Evolutionary conservation across 176 grass and related monocot genomes (phyloP), one percentile per base, ranked within the genome.

Genomic region (Aegilops bicornis): DNA sequence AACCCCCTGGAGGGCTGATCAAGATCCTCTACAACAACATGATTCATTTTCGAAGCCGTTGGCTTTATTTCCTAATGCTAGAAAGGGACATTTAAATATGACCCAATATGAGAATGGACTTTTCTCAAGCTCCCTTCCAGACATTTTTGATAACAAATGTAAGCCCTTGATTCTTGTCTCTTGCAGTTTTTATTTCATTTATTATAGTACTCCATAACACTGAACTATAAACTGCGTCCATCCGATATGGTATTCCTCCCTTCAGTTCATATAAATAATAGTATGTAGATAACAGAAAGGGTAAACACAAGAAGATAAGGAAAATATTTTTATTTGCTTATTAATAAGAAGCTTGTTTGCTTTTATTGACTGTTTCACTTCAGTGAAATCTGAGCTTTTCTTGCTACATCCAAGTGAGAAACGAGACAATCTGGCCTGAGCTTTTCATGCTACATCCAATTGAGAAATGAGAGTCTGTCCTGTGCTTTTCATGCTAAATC

Each of bases 61-160:
- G 64, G 80, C 47, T 85, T 82, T 84, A 77, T 84, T 86, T 87
- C 52, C 84, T 22, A 86, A 98, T 68, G 59, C 60, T 35, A 95
- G 87, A 60, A 89, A 65, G 36, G 45, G 58, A 56, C 70, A 90
- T 77, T 67, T 89, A 64, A 90, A 84, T 78, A 81, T 69, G 31
- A 78, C 65, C 61, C 66, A 82, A 42, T 95, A 89, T 82, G 91
- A 95, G 50, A 92, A 81, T 56, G 89, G 88, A 33, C 75, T 92
- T 64, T 92, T 94, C 80, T 95, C 96, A 24, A 92, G 91, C 80
- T 95, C 96, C 78, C 89, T 98, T 84, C 87, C 96, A 65, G 93
- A 94, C 61, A 92, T 88, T 83, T 91, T 98, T 73, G 86, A 93
- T 37, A 94, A 87, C 81, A 98, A 93, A 91, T 85, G 96, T 98